A percentile compares a stretch with the other conserved stretches of the same genome.
phyloP scores from a whole-genome alignment of 2,329 filamentous ascomycete species.

The Cladosporium sp. region DNA sequence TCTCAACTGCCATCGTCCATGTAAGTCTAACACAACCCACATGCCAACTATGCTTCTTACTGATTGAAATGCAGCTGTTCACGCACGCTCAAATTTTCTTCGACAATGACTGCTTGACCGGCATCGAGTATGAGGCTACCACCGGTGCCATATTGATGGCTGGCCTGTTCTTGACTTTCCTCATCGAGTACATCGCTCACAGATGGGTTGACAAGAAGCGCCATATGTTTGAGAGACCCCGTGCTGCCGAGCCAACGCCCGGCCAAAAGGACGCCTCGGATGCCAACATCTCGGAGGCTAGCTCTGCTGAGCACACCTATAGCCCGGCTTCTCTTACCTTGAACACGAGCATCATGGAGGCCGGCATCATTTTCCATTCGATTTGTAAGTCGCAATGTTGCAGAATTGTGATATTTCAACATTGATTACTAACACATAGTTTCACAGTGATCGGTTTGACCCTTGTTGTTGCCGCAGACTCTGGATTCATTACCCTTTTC shows the following conservation, averaged over 20 bases:
- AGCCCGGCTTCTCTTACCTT: slow-evolving; percentile 43
- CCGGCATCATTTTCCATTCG: slow-evolving; percentile 71
- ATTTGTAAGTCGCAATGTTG: slow-evolving; percentile 45
- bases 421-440: background rate
- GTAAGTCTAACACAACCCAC: background rate
- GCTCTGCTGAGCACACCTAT: slow-evolving; percentile 2
- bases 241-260: background rate
- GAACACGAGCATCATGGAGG: slow-evolving; percentile 65
- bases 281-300: slow-evolving; percentile 2
- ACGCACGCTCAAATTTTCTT: slow-evolving; percentile 73
- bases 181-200: slow-evolving; percentile 59
- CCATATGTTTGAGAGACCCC: slow-evolving; percentile 12
- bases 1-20: slow-evolving; percentile 55
- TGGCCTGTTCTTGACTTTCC: slow-evolving; percentile 66
- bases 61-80: slow-evolving; percentile 54
- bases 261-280: slow-evolving; percentile 23
- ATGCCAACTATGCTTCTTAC: background rate
- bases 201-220: slow-evolving; percentile 16
- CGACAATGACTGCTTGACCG: slow-evolving; percentile 61
- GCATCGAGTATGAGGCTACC: slow-evolving; percentile 62
- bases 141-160: slow-evolving; percentile 69
- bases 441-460: slow-evolving; percentile 57
- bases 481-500: slow-evolving; percentile 48
- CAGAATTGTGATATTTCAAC: background rate
- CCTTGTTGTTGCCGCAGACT: slow-evolving; percentile 50